These are phyloP conservation scores for Sicyos edulis DNA, from an alignment of 306 rosid species.

Conservation along the genomic window DNA sequence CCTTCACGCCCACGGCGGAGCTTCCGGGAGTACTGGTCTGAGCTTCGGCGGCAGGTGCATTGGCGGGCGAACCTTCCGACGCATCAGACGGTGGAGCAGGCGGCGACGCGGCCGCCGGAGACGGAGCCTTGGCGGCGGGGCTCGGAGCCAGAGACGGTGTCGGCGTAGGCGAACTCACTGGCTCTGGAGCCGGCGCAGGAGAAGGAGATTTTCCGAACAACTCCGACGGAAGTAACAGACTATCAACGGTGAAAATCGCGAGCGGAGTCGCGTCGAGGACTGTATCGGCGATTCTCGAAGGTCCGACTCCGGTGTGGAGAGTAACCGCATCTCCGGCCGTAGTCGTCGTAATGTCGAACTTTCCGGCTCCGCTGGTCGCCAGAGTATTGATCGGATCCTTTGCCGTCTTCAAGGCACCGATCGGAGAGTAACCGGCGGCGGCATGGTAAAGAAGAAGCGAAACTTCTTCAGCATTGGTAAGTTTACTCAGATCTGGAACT, in stretches of 20 bases:
- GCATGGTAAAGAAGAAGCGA: constrained; percentile 73
- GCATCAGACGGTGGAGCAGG: constrained; percentile 57
- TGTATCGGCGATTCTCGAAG: constrained; percentile 68
- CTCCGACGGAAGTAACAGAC: constrained; percentile 60
- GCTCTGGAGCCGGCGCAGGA: constrained; percentile 61
- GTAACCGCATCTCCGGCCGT: constrained; percentile 61
- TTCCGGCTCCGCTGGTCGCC: constrained; percentile 73
- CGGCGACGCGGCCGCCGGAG: constrained; percentile 63
- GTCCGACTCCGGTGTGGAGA: constrained; percentile 69
- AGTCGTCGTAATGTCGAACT: constrained; percentile 46
- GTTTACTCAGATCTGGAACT: constrained; percentile 74
- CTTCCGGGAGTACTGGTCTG: constrained; percentile 35
- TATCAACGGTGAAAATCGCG: constrained; percentile 62
- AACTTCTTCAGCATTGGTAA: constrained; percentile 68
- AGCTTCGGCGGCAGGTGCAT: constrained; percentile 43
- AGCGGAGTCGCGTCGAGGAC: constrained; percentile 69
- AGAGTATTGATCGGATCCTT: constrained; percentile 50
- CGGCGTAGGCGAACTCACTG: constrained; percentile 42
- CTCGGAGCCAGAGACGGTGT: constrained; percentile 37
- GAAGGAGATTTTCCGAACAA: constrained; percentile 65
- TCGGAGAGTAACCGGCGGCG: constrained; percentile 48
- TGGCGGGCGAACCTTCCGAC: constrained; percentile 46
- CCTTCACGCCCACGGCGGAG: constrained; percentile 38
- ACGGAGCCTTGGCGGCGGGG: constrained; percentile 39
- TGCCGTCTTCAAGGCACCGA: constrained; percentile 59